Conservation (phyloP, 495 filamentous ascomycete species). For the Penicillium roqueforti region DNA sequence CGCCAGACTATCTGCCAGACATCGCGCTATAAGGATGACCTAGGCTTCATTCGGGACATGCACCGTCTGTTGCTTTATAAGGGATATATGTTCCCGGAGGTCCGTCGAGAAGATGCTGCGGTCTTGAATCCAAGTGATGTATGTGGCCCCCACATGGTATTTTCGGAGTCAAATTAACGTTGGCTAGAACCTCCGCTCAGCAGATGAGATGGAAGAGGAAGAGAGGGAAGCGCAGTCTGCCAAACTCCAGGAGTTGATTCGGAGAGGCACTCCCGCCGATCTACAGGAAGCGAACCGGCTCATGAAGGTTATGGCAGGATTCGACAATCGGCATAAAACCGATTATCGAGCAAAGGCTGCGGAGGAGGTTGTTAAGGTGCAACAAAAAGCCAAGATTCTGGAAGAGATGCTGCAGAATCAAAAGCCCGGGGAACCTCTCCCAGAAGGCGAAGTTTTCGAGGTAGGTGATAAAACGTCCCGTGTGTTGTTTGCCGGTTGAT, state of each 20-base stretch:
- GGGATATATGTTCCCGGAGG: constrained; percentile 91
- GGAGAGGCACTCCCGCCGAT: constrained; percentile 84
- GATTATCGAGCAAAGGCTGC: constrained; percentile 97
- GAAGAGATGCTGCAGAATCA: constrained; percentile 90
- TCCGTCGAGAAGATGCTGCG: constrained; percentile 88
- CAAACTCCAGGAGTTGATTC: constrained; percentile 94
- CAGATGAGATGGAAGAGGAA: constrained; percentile 98
- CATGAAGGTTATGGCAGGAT: constrained; percentile 99
- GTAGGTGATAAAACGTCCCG: constrained; percentile 30
- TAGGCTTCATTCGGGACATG: constrained; percentile 97
- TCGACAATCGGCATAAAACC: constrained; percentile 88
- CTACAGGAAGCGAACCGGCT: constrained; percentile 92
- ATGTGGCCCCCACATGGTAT: constrained; percentile 34
- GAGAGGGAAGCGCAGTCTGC: constrained; percentile 91
- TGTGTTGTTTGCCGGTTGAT: not conserved
- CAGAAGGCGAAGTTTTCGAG: constrained; percentile 91
- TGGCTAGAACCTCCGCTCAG: constrained; percentile 81
- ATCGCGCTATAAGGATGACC: constrained; percentile 91
- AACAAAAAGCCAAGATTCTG: constrained; percentile 82
- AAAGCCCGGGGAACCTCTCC: constrained; percentile 74
- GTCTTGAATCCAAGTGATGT: constrained; percentile 97
- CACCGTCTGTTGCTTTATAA: constrained; percentile 93
- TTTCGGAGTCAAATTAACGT: constrained; percentile 26
- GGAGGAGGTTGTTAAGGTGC: constrained; percentile 88
- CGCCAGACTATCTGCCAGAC: constrained; percentile 96